Evolutionary conservation across 768 basidiomycete genomes (phyloP), one percentile per base, ranked within the genome.

Genomic region (Leccinum truebloodii): DNA sequence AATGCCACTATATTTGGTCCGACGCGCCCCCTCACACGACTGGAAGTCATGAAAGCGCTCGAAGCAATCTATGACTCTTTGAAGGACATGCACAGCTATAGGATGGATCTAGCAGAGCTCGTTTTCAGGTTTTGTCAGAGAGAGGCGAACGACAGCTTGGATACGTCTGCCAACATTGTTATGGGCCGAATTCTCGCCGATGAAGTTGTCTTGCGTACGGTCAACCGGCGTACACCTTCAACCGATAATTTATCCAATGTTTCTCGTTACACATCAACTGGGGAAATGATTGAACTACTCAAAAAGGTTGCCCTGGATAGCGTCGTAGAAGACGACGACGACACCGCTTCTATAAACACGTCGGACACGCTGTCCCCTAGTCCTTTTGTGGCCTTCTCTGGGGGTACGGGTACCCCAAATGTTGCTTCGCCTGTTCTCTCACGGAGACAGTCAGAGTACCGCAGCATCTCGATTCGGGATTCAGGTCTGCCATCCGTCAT

Each of bases 41-140:
- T 76, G 39, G 82, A 83, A 18, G 76, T 86, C 55, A 82, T 90
- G 78, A 77, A 81, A 20, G 77, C 82, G 2, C 75, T 92, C 35
- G 78, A 84, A 57, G 71, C 69, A 10, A 84, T 86, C 2, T 89
- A 89, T 65, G 83, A 86, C 14, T 83, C 81, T 32, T 80, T 92
- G 41, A 85, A 81, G 67, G 90, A 92, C 63, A 87, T 91, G 78
- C 81, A 80, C 34, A 74, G 76, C 12, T 90, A 92, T 70, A 79
- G 90, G 44, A 78, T 79, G 55, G 75, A 78, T 14, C 69, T 84
- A 16, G 79, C 78, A n/a, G 78, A 83, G 55, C 72, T 90, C 35
- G 80, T 90, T 1, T 80, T 83, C 71, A 76, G 78, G 49, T 81
- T 83, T 63, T 83, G 81, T 71, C 72, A 73, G 61, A 69, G 67